Evolutionary conservation across 257 asterid genomes (phyloP), one percentile per base, ranked within the genome.

Genomic region (Nicotiana attenuata): DNA sequence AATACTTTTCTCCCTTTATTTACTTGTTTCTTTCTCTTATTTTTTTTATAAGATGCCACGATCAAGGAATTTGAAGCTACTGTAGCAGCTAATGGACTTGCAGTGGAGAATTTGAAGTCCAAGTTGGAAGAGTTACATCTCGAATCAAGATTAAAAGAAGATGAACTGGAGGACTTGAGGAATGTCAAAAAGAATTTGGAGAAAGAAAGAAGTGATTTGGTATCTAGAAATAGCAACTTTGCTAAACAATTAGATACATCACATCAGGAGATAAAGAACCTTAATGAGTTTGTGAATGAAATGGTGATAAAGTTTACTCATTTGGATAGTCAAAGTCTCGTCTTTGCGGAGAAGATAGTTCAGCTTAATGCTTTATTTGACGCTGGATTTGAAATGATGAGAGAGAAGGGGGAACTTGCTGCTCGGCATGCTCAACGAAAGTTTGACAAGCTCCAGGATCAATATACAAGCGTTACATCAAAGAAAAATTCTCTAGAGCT

Each of bases 301-400:
- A 87, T 96, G 88, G 84, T 93, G 77, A 81, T 69, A 84, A 93
- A 88, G 86, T 82, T 96, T 45, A 82, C 85, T 35, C 93, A 94
- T 75, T 83, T 96, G 91, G 97, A 96, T 83, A 87, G 87, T 81
- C 97, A 93, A 90, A 91, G 97, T 86, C 82, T 89, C 84, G 82
- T 87, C 80, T 90, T 90, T 68, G 89, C 90, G 4, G 90, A 94
- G 59, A 88, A 89, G 86, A 89, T 92, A 85, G 73, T 84, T 76
- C 97, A 90, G 88, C 92, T 94, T 78, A 90, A 85, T 89, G 86
- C 82, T 84, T 88, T 83, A 84, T 93, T 87, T 86, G 98, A 92
- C 55, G 85, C 90, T 75, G 92, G 92, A 82, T 89, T 91, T 87
- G 85, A 86, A 85, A 86, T 94, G 89, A 89, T 87, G 81, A 92